Percentiles rank a stretch among this genome's conserved stretches.
These are phyloP conservation scores for Colletotrichum limetticola DNA, from an alignment of 2,329 filamentous ascomycete species.

Conservation along the genomic window DNA sequence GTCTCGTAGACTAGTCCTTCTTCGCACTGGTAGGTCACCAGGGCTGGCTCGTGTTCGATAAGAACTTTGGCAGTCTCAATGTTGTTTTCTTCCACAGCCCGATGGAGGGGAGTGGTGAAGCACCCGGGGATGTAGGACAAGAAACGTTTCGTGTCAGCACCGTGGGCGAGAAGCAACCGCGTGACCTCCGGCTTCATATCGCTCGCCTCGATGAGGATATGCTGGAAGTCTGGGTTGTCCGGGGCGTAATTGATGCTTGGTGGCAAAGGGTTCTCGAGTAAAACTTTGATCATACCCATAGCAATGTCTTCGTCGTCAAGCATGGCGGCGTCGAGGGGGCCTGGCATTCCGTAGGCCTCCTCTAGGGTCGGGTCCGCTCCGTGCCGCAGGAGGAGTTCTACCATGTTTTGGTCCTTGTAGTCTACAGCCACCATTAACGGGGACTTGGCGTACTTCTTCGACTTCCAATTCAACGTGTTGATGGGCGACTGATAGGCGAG, in stretches of 20 bases:
- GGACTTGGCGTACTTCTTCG: slow-evolving; percentile 10
- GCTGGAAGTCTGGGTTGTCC: background rate
- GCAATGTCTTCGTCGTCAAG: background rate
- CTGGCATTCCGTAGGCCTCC: slow-evolving; percentile 34
- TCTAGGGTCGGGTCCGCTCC: slow-evolving; percentile 40
- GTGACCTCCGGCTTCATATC: slow-evolving; percentile 30
- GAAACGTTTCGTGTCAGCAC: slow-evolving; percentile 36
- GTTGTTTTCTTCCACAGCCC: slow-evolving; percentile 33
- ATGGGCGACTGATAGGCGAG: slow-evolving; percentile 25
- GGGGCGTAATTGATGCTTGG: slow-evolving; percentile 35
- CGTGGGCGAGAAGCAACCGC: slow-evolving; percentile 35
- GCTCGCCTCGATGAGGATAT: slow-evolving; percentile 29
- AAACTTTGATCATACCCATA: slow-evolving; percentile 25
- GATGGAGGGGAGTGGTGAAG: slow-evolving; percentile 33
- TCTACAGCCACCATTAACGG: slow-evolving; percentile 22
- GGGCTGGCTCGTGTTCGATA: slow-evolving; percentile 36
- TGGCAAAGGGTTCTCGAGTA: slow-evolving; percentile 35
- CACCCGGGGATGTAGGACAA: background rate
- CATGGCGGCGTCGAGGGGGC: slow-evolving; percentile 34
- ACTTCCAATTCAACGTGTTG: slow-evolving; percentile 18
- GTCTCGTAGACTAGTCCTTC: slow-evolving; percentile 31
- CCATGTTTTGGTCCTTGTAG: slow-evolving; percentile 24
- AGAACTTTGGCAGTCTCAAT: slow-evolving; percentile 35
- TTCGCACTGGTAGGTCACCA: slow-evolving; percentile 36
- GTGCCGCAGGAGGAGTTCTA: slow-evolving; percentile 37